A percentile compares a stretch with the other conserved stretches of the same genome.
These are phyloP conservation scores for Talaromyces albobiverticillius DNA, from an alignment of 2,329 filamentous ascomycete genomes.

Conservation along the genomic window DNA sequence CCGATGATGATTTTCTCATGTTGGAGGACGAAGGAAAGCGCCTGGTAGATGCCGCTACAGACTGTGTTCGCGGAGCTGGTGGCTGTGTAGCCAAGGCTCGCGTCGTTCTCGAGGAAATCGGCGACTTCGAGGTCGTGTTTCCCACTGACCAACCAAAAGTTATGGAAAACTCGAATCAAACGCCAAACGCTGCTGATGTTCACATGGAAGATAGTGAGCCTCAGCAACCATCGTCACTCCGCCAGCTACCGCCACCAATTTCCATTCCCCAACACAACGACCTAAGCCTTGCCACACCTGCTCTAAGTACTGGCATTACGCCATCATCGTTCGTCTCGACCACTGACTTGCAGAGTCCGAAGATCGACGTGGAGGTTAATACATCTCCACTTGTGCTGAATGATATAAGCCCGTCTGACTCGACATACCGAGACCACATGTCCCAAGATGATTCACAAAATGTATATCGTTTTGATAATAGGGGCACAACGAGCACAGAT, in stretches of 20 bases:
- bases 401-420: slow-evolving; percentile 25
- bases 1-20: slow-evolving; percentile 72
- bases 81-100: slow-evolving; percentile 88
- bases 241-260: slow-evolving; percentile 45
- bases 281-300: slow-evolving; percentile 32
- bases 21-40: slow-evolving; percentile 75
- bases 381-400: slow-evolving; percentile 24
- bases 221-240: slow-evolving; percentile 31
- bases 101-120: slow-evolving; percentile 79
- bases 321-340: slow-evolving; percentile 47
- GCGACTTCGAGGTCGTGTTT: slow-evolving; percentile 78
- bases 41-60: slow-evolving; percentile 74
- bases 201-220: slow-evolving; percentile 5
- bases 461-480: slow-evolving; percentile 58
- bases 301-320: slow-evolving; percentile 35
- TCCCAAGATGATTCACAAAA: slow-evolving; percentile 28
- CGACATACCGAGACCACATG: slow-evolving; percentile 35
- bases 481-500: slow-evolving; percentile 72
- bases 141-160: slow-evolving; percentile 39
- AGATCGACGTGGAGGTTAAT: slow-evolving; percentile 25
- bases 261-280: slow-evolving; percentile 38
- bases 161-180: slow-evolving; percentile 18
- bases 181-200: slow-evolving; percentile 21
- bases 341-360: slow-evolving; percentile 26
- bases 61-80: slow-evolving; percentile 83